Base-by-base conservation (phyloP, 2,329 filamentous ascomycete genomes). In the Exophiala viscosa region DNA sequence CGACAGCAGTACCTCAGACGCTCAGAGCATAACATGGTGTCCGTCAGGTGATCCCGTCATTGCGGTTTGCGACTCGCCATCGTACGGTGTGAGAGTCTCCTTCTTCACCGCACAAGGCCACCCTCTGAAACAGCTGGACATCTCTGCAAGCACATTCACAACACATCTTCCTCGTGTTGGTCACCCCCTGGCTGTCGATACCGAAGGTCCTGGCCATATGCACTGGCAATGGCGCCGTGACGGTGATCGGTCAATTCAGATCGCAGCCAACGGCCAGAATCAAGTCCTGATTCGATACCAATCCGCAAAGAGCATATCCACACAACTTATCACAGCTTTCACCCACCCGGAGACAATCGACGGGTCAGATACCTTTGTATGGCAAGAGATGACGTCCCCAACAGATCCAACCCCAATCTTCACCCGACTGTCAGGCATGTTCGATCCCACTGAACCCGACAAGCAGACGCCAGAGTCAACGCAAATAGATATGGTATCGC, bases 61-160 rank as follows among this genome's bases (percentile, higher is more conserved):
- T 14, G 53, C 50, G 9, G 52, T 61, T 1, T 55, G 48, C 41
- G 60, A 62, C 38, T 57, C 59, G 9, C 33, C 59, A 3, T 38
- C 52, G 11, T 55, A 59, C 47, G 60, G 60, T 28, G 40, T 47
- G 8, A 57, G 47, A 23, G 48, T 62, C 10, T 48, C 34, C n/a
- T 62, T 62, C 48, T 57, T 56, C 49, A 59, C 60, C 10, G 56
- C 54, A 5, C 47, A 60, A 18, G 60, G 60, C 11, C 60, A 62
- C 33, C 31, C 50, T 13, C 48, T 62, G 38, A 60, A 43, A 31
- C 56, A 59, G 17, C 45, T 59, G n/a, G 52, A 60, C 32, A 57
- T 62, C 39, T 35, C 45, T 14, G 38, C 50, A 9, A 32, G 41
- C 3, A 46, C 28, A 20, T 54, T 57, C 34, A 32, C 32, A 8